Evolutionary conservation across 371 early-diverging fungal genomes (phyloP).

Genomic region (Mortierella sp.): DNA sequence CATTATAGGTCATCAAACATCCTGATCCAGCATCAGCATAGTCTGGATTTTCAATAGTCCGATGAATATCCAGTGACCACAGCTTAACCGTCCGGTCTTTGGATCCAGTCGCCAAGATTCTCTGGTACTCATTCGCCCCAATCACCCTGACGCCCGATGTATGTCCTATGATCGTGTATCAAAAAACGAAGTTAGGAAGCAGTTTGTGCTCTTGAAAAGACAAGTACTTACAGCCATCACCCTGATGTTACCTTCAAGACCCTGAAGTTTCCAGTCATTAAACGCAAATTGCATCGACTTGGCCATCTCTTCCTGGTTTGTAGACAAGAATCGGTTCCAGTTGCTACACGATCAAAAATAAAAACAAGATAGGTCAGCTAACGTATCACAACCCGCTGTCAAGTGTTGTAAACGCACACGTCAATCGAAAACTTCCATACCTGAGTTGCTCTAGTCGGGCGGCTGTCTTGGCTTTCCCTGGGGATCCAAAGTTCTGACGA

Average conservation of each 20-base stretch:
- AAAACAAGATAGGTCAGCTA: background rate
- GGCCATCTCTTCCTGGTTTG: constrained; percentile 80
- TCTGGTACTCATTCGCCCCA: constrained; percentile 70
- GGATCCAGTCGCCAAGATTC: constrained; percentile 75
- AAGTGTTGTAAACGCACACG: background rate
- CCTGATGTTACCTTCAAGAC: constrained; percentile 66
- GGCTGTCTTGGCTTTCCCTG: constrained; percentile 46
- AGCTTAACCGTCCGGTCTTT: constrained; percentile 77
- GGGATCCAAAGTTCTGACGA: constrained; percentile 48
- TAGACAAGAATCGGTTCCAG: constrained; percentile 78
- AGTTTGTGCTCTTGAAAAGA: background rate
- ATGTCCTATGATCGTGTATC: constrained; percentile 58
- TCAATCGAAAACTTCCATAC: constrained; percentile 7
- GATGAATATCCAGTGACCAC: constrained; percentile 79
- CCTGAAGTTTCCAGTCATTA: constrained; percentile 74
- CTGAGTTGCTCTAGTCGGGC: constrained; percentile 51
- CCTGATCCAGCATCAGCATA: constrained; percentile 68
- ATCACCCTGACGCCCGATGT: constrained; percentile 66
- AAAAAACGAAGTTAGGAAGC: background rate
- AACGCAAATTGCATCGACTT: constrained; percentile 80
- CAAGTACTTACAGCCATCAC: no score
- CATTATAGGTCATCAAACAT: constrained; percentile 71
- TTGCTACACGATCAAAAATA: constrained; percentile 58
- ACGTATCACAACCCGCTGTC: background rate
- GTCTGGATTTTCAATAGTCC: constrained; percentile 72